Conservation (phyloP, 2,329 filamentous ascomycete genomes). For the Pseudophaeomoniella oleicola region DNA sequence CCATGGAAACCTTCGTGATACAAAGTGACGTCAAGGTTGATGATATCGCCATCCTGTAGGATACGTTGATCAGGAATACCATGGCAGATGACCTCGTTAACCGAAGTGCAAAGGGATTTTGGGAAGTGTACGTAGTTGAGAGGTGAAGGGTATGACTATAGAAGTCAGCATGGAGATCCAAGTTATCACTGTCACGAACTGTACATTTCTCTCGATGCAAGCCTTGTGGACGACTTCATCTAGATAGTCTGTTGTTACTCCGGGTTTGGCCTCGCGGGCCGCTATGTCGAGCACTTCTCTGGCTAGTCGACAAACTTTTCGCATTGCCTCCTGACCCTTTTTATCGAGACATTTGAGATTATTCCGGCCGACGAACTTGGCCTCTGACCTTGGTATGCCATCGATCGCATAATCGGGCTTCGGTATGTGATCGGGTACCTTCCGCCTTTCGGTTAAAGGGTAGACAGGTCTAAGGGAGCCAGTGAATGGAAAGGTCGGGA, state of each 20-base stretch:
- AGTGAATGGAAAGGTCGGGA: slow-evolving; percentile 72
- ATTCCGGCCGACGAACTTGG: slow-evolving; percentile 53
- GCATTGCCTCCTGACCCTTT: slow-evolving; percentile 74
- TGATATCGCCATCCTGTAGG: slow-evolving; percentile 80
- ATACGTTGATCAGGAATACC: slow-evolving; percentile 87
- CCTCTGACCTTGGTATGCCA: slow-evolving; percentile 57
- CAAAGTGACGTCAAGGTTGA: slow-evolving; percentile 91
- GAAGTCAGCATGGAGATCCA: slow-evolving; percentile 2
- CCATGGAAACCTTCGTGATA: slow-evolving; percentile 94
- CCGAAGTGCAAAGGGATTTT: slow-evolving; percentile 92
- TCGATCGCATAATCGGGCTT: slow-evolving; percentile 79
- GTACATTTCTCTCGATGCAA: slow-evolving; percentile 79
- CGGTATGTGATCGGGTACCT: slow-evolving; percentile 64
- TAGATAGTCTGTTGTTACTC: slow-evolving; percentile 88
- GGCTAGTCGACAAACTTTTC: slow-evolving; percentile 74
- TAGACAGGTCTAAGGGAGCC: slow-evolving; percentile 77
- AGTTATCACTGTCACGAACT: not conserved
- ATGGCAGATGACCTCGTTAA: slow-evolving; percentile 97
- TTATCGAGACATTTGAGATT: slow-evolving; percentile 73
- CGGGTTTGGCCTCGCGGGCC: slow-evolving; percentile 69
- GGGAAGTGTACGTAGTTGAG: slow-evolving; percentile 94
- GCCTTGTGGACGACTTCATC: slow-evolving; percentile 93
- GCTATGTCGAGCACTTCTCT: slow-evolving; percentile 89
- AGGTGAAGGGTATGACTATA: slow-evolving; percentile 84
- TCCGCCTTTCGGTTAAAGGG: slow-evolving; percentile 57